These are phyloP conservation scores for Nyssa sinensis DNA, from an alignment of 148 eudicot genomes.

Conservation along the genomic window DNA sequence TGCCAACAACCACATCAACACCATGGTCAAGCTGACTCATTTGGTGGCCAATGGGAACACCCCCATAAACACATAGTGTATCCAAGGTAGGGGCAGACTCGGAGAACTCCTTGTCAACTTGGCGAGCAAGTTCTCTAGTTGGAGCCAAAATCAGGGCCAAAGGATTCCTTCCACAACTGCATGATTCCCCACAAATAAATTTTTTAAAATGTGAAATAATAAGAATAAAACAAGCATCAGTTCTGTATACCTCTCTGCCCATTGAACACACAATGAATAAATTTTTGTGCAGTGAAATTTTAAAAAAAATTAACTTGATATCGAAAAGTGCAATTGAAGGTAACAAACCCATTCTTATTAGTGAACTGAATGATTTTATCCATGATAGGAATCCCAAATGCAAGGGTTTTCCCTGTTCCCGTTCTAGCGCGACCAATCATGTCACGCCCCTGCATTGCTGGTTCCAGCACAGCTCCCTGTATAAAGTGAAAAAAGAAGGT, in stretches of 20 bases:
- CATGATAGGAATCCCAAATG: conserved; percentile 97
- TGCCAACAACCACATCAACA: conserved; percentile 84
- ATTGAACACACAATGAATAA: background rate
- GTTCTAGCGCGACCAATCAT: conserved; percentile 97
- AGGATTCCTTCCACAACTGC: conserved; percentile 75
- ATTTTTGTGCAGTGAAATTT: conserved; percentile 1
- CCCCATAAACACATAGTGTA: conserved; percentile 93
- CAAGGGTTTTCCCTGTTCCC: conserved; percentile 98
- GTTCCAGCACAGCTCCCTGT: conserved; percentile 96
- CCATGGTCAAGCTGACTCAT: conserved; percentile 70
- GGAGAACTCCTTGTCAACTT: conserved; percentile 87
- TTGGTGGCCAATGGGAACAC: conserved; percentile 67
- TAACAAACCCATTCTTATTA: conserved; percentile 71
- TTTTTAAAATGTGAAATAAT: background rate
- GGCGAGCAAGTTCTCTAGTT: conserved; percentile 91
- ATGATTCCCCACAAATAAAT: background rate
- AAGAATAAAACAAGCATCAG: background rate
- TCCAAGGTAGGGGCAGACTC: conserved; percentile 68
- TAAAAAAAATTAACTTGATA: background rate
- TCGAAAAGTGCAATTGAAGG: conserved; percentile 4
- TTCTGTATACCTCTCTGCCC: no score
- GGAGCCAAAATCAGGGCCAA: conserved; percentile 83
- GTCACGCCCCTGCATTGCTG: conserved; percentile 96
- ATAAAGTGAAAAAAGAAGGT: background rate
- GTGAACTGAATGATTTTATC: conserved; percentile 82